Evolutionary conservation across 140 eudicot genomes (phyloP).

Genomic region (Cichorium intybus): DNA sequence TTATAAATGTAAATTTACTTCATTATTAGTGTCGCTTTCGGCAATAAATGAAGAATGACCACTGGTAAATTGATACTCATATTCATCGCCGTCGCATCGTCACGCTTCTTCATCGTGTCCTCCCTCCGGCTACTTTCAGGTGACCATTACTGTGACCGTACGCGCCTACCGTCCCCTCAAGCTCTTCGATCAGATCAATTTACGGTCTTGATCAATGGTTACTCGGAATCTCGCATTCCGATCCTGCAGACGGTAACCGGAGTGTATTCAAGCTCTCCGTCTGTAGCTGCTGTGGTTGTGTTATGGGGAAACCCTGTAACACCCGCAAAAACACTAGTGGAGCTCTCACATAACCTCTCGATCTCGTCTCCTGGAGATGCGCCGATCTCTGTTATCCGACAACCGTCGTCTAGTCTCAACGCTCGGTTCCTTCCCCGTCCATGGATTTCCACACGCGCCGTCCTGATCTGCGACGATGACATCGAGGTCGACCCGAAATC

Average conservation of each 20-base stretch:
- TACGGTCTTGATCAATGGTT: constrained; percentile 80
- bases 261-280: constrained; percentile 53
- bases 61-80: constrained; percentile 14
- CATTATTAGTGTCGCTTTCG: constrained; percentile 6
- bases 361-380: constrained; percentile 46
- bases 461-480: constrained; percentile 83
- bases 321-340: constrained; percentile 20
- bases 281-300: constrained; percentile 49
- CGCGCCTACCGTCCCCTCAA: constrained; percentile 28
- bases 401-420: constrained; percentile 58
- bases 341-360: constrained; percentile 47
- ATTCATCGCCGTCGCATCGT: constrained; percentile 17
- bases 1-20: constrained; percentile 4
- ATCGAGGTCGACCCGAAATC: constrained; percentile 46
- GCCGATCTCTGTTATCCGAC: constrained; percentile 53
- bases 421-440: constrained; percentile 65
- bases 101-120: constrained; percentile 18
- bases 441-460: constrained; percentile 63
- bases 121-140: constrained; percentile 34
- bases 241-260: constrained; percentile 57
- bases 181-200: constrained; percentile 68
- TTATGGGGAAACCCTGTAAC: constrained; percentile 89
- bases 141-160: constrained; percentile 37
- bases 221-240: constrained; percentile 74
- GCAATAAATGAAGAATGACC: constrained; percentile 9